Base-by-base conservation (phyloP, 495 filamentous ascomycete genomes). In the Aspergillus campestris region DNA sequence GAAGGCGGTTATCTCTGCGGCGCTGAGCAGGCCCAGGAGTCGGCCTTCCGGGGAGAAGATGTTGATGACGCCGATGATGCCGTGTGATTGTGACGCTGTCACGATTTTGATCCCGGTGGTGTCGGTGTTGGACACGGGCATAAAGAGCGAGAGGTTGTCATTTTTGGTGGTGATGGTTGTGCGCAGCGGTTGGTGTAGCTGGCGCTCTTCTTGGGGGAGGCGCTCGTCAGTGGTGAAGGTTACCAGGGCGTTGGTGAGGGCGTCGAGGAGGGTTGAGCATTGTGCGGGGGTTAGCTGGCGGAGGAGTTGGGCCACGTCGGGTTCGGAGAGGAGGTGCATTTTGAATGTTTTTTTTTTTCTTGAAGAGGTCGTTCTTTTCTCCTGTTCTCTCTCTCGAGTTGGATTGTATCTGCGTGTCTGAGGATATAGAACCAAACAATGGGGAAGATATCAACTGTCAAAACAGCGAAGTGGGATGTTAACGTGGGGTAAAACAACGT, bases 1-100 rank as follows among this genome's bases (percentile, higher is more conserved):
- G 66, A 96, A 98, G 6, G 88, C 90, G 3, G 92, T 97, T 8
- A 96, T 64, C 43, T 89, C 86, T 49, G 81, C 78, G 18, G 92
- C 92, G 56, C 88, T 84, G 34, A 98, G 66, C 41, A 97, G 75
- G 14, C 86, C 92, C 10, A 82, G 68, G 1, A 90, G 80, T 6
- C 70, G 65, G 45, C 92, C 91, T 7, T 74, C 55, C 7, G 75
- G 69, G 47, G 73, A 74, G 52, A 94, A 82, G 14, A 97, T 71
- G 37, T 89, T 94, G 40, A 96, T 75, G 24, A 83, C 81, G 33
- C 87, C 90, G 29, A 77, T 80, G 42, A 67, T 61, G 15, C 62
- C 65, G 6, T 47, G 42, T 0, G 57, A 53, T 61, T 72, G 71
- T 38, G 43, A 48, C 3, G 64, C 62, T 6, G 68, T 69, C n/a